Evolutionary conservation across 2,329 filamentous ascomycete genomes (phyloP).

Genomic region (Exophiala dermatitidis): DNA sequence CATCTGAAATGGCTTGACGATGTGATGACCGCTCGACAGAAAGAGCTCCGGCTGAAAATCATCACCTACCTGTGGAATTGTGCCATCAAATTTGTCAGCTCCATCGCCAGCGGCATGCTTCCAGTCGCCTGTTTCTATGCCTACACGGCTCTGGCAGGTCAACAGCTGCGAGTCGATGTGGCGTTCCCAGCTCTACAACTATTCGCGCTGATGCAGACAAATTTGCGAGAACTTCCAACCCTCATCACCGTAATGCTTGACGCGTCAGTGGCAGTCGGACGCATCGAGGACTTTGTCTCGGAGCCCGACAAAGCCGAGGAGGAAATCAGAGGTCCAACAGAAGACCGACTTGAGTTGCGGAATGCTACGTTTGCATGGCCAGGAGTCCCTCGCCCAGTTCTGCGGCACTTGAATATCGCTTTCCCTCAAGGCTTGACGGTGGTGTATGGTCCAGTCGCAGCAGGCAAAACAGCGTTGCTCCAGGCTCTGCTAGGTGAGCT

Average conservation of each 20-base stretch:
- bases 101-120: slow-evolving; percentile 64
- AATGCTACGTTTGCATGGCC: slow-evolving; percentile 75
- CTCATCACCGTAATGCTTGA: slow-evolving; percentile 72
- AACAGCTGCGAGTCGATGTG: slow-evolving; percentile 66
- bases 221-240: slow-evolving; percentile 65
- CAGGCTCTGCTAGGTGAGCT: slow-evolving; percentile 55
- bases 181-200: slow-evolving; percentile 81
- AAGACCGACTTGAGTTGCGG: slow-evolving; percentile 45
- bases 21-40: slow-evolving; percentile 60
- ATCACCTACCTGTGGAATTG: slow-evolving; percentile 57
- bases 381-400: slow-evolving; percentile 51
- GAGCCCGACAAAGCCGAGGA: slow-evolving; percentile 72
- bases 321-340: not conserved
- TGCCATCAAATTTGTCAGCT: slow-evolving; percentile 61
- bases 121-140: slow-evolving; percentile 75
- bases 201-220: slow-evolving; percentile 66
- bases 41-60: slow-evolving; percentile 60
- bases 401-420: slow-evolving; percentile 47
- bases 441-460: slow-evolving; percentile 56
- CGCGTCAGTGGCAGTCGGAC: slow-evolving; percentile 70
- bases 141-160: slow-evolving; percentile 64
- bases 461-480: slow-evolving; percentile 57
- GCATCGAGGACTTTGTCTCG: slow-evolving; percentile 78
- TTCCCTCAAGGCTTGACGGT: slow-evolving; percentile 54
- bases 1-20: slow-evolving; percentile 65